These are phyloP conservation scores for Aureobasidium mangrovei DNA, from an alignment of 2,329 filamentous ascomycete genomes.

Conservation along the genomic window DNA sequence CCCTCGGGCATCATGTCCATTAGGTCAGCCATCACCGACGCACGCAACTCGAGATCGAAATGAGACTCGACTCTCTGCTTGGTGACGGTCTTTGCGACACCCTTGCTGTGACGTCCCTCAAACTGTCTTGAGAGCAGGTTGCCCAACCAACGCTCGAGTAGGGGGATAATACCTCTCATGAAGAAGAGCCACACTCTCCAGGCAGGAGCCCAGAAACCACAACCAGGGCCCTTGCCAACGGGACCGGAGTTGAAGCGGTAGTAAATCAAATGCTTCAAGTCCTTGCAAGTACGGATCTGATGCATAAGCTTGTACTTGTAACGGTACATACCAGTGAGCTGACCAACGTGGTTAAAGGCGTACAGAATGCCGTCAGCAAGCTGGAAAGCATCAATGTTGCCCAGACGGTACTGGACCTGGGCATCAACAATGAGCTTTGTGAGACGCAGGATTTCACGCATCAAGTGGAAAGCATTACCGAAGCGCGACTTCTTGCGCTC, in stretches of 20 bases:
- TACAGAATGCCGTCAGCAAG: slow-evolving; percentile 98
- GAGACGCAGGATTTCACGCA: slow-evolving; percentile 91
- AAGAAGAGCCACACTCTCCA: slow-evolving; percentile 99
- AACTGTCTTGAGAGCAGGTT: slow-evolving; percentile 96
- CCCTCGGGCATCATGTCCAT: slow-evolving; percentile 99
- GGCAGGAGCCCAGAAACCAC: slow-evolving; percentile 97
- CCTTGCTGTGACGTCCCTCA: slow-evolving; percentile 96
- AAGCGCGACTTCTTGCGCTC: slow-evolving; percentile 99
- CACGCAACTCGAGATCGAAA: slow-evolving; percentile 92
- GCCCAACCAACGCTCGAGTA: slow-evolving; percentile 93
- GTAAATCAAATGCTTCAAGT: slow-evolving; percentile 97
- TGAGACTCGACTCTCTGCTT: slow-evolving; percentile 99
- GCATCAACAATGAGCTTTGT: slow-evolving; percentile 98
- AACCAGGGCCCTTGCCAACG: slow-evolving; percentile 94
- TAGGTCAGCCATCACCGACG: slow-evolving; percentile 96
- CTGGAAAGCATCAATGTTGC: slow-evolving; percentile 98
- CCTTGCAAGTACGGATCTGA: slow-evolving; percentile 97
- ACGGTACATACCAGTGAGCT: slow-evolving; percentile 97
- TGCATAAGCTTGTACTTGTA: slow-evolving; percentile 99
- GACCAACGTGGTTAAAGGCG: slow-evolving; percentile 97
- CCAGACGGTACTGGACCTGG: slow-evolving; percentile 92
- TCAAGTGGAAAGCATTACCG: slow-evolving; percentile 96
- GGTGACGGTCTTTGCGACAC: slow-evolving; percentile 96
- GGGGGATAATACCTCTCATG: slow-evolving; percentile 94
- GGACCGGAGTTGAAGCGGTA: slow-evolving; percentile 97